Evolutionary conservation across 495 filamentous ascomycete species (phyloP), one percentile per base, ranked within the genome.

Genomic region (Cercophora sp.): DNA sequence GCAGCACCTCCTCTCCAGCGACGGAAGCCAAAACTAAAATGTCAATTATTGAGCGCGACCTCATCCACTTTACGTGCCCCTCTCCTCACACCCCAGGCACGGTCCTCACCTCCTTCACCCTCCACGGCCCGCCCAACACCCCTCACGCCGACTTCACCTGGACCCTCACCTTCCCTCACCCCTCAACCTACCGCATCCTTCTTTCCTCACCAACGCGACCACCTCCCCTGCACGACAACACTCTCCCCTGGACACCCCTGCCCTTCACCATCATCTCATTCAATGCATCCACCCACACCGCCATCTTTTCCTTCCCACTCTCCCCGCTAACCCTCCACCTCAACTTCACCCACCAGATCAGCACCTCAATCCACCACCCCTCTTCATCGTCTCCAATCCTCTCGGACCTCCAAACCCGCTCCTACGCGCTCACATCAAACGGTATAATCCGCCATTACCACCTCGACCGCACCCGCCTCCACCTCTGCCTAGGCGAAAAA

Each of bases 401-500:
- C 58, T 60, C 62, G 4, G 84, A 87, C 60, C 67, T 87, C 18
- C 75, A 77, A 0, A 71, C 79, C 46, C 77, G 84, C 36, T 85
- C 83, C 1, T 87, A 85, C 47, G 76, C 76, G 25, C 66, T 79
- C 9, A 83, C 85, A 54, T 73, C 72, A 11, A 57, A 66, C 0
- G 83, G 84, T 20, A 63, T 85, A 42, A 74, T 82, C 3, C 78
- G 83, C 63, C 85, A 87, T 63, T 80, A 74, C 8, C 61, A 66
- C 23, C 81, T 84, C 57, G 79, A 84, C 51, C 67, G 70, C 22
- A 65, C 76, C 27, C 79, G 73, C 25, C 69, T 88, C 0, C 79
- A 88, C 58, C 77, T 87, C 22, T 84, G 85, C 2, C 67, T 88
- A 2, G 84, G 85, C 5, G 85, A 88, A 64, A 87, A 86, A 62